phyloP scores from a whole-genome alignment of 192 early-diverging fungal genomes.

The Geranomyces variabilis region DNA sequence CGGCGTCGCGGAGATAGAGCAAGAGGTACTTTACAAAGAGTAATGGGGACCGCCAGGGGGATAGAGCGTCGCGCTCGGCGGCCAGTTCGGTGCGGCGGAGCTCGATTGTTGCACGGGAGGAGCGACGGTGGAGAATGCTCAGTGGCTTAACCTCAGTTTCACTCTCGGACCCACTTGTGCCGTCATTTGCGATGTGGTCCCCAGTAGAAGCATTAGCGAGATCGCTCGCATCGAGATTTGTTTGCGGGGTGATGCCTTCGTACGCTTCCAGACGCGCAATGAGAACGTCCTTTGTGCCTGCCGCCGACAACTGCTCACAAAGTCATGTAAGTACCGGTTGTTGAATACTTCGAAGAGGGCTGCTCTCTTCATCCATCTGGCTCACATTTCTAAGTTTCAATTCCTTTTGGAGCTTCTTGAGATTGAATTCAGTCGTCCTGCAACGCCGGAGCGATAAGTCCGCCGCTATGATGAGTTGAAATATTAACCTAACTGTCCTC shows the following conservation, averaged over 20 bases:
- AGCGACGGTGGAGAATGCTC: conserved; percentile 20
- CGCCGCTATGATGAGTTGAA: no score
- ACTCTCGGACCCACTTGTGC: neutral
- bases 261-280: conserved; percentile 26
- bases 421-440: conserved; percentile 13
- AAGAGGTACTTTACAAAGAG: conserved; percentile 39
- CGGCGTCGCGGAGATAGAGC: conserved; percentile 23
- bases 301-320: conserved; percentile 17
- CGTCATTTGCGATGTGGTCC: neutral
- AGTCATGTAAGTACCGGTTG: no score
- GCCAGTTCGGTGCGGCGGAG: conserved; percentile 26
- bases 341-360: neutral
- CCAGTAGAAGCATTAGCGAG: neutral
- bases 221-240: neutral
- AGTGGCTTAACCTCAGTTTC: conserved; percentile 1
- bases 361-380: neutral
- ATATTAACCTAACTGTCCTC: no score
- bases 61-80: conserved; percentile 11
- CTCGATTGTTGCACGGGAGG: conserved; percentile 18
- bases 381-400: neutral
- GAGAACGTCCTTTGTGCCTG: conserved; percentile 22
- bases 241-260: conserved; percentile 7
- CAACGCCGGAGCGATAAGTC: neutral
- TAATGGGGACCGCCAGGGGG: conserved; percentile 42
- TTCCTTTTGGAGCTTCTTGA: conserved; percentile 1